Evolutionary conservation across 495 filamentous ascomycete genomes (phyloP).

Genomic region (Chaetomium tenue): DNA sequence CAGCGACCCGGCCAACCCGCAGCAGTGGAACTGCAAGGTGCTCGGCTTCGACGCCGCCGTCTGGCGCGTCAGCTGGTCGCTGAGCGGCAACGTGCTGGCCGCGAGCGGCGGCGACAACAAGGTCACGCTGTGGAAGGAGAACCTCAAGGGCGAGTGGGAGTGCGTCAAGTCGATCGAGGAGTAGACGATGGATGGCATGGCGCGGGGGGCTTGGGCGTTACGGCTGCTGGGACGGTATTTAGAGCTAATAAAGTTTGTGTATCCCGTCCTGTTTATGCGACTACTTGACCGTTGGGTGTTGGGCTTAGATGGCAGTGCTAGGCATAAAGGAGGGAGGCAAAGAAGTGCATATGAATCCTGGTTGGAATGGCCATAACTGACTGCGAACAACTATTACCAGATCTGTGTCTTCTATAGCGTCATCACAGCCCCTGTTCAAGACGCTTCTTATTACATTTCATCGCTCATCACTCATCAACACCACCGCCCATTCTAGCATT

Average conservation of each 20-base stretch:
- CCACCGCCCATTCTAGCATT: background rate
- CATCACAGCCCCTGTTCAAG: background rate
- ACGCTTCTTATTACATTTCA: background rate
- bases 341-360: background rate
- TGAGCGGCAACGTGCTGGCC: constrained; percentile 95
- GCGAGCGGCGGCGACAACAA: constrained; percentile 95
- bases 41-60: constrained; percentile 83
- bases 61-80: constrained; percentile 97
- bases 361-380: background rate
- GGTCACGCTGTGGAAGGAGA: constrained; percentile 87
- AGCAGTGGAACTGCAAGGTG: constrained; percentile 77
- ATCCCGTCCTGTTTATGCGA: background rate
- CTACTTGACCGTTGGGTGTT: background rate
- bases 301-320: background rate
- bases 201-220: constrained; percentile 4
- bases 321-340: background rate
- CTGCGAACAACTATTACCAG: background rate
- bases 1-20: constrained; percentile 55
- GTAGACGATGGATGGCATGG: constrained; percentile 63
- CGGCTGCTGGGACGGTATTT: constrained; percentile 19
- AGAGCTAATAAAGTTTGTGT: constrained; percentile 15
- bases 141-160: constrained; percentile 81
- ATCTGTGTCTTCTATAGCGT: background rate
- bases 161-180: constrained; percentile 95
- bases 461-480: background rate